Percentiles rank a stretch among this genome's conserved stretches.
phyloP scores from a whole-genome alignment of 2,329 filamentous ascomycete genomes.

The Penicillium sp. region DNA sequence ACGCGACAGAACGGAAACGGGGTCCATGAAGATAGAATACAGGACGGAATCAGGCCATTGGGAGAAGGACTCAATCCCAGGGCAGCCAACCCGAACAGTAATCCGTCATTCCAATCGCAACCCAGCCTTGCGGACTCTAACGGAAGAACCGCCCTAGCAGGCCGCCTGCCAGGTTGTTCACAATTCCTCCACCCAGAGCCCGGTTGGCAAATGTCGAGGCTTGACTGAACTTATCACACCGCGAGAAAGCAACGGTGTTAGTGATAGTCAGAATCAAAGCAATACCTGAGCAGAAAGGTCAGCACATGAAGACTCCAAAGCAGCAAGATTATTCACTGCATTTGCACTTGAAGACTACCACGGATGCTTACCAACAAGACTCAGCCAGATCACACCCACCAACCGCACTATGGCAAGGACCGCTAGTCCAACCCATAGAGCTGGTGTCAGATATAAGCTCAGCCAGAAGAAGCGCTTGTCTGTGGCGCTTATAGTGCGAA shows the following conservation, averaged over 20 bases:
- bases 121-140: slow-evolving; percentile 17
- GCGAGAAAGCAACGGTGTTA: slow-evolving; percentile 48
- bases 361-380: slow-evolving; percentile 43
- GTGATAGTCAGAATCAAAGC: slow-evolving; percentile 47
- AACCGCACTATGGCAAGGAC: slow-evolving; percentile 44
- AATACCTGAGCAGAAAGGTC: slow-evolving; percentile 33
- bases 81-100: too few relatives aligned
- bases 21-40: too few relatives aligned
- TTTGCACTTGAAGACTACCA: neutral
- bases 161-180: slow-evolving; percentile 50
- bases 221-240: slow-evolving; percentile 50
- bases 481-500: slow-evolving; percentile 41
- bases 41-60: too few relatives aligned
- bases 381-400: slow-evolving; percentile 46
- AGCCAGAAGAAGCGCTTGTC: slow-evolving; percentile 50
- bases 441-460: slow-evolving; percentile 44
- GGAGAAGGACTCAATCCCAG: too few relatives aligned
- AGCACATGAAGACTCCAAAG: neutral
- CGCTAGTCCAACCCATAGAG: slow-evolving; percentile 45
- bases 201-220: slow-evolving; percentile 54
- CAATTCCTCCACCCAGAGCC: slow-evolving; percentile 50
- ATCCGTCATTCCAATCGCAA: neutral
- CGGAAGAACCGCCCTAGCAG: slow-evolving; percentile 52
- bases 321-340: neutral
- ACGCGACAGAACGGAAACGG: too few relatives aligned